phyloP scores from a whole-genome alignment of 2,329 filamentous ascomycete genomes.

The Ceratocystiopsis minuta region DNA sequence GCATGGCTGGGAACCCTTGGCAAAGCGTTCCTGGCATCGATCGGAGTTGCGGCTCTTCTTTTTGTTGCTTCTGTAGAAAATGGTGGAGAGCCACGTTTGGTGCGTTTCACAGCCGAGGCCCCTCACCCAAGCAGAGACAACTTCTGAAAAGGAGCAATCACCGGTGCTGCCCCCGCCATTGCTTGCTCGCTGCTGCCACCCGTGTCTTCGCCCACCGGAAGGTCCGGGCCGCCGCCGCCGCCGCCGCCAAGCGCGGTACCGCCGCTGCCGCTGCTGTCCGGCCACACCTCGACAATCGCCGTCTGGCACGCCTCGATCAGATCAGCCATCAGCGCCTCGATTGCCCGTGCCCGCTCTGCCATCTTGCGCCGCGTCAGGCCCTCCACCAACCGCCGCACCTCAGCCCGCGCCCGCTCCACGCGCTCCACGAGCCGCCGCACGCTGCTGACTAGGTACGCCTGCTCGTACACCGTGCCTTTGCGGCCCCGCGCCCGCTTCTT shows the following conservation, averaged over 20 bases:
- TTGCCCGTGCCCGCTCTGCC: constrained; percentile 67
- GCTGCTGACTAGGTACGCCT: constrained; percentile 87
- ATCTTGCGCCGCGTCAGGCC: constrained; percentile 65
- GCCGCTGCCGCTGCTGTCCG: constrained; percentile 9
- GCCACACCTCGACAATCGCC: constrained; percentile 52
- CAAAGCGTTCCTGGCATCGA: no score
- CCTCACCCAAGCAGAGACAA: constrained; percentile 30
- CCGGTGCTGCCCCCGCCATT: constrained; percentile 26
- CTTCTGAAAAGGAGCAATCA: constrained; percentile 30
- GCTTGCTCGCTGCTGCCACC: constrained; percentile 21
- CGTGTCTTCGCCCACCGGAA: not conserved
- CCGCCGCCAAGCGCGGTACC: not conserved
- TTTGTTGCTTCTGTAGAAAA: no score
- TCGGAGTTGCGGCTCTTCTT: no score
- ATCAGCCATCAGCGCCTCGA: constrained; percentile 56
- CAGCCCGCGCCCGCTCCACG: constrained; percentile 52
- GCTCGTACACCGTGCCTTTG: constrained; percentile 94
- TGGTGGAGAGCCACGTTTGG: no score
- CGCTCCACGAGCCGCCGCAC: constrained; percentile 69
- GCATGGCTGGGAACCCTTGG: no score
- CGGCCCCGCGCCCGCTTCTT: constrained; percentile 86
- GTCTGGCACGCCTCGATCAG: constrained; percentile 51
- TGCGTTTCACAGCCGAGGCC: no score
- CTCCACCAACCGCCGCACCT: constrained; percentile 57
- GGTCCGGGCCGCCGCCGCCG: constrained; percentile 6